Base-by-base conservation (phyloP, 768 basidiomycete species). In the Leccinum variicolor region DNA sequence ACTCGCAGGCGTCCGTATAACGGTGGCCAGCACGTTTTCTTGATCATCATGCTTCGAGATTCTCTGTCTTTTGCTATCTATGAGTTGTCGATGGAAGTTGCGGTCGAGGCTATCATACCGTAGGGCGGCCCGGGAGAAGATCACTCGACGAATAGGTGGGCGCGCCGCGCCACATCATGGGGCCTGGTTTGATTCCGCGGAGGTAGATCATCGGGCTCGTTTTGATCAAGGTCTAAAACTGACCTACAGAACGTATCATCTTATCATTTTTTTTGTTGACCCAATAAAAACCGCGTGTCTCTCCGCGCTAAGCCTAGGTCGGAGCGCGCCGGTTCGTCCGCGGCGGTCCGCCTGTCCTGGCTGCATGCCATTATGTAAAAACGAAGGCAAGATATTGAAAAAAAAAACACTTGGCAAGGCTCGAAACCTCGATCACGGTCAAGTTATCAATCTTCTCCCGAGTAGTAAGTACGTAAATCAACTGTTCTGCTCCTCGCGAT, bases 121-220 rank as follows among this genome's bases (percentile, higher is more conserved):
- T 55, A 54, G 52, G 23, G 49, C 57, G 46, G n/a, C n/a, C n/a
- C n/a, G n/a, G n/a, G 49, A 57, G 33, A 58, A 61, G 47, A 28
- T 21, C 33, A 52, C 13, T 26, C 54, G 45, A 34, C 49, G 47
- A 59, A 46, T 50, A 13, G 25, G 21, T 21, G 34, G n/a, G 19
- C 11, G 56, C 50, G n/a, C n/a, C n/a, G n/a, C 56, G 51, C 41
- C 29, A 23, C 23, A n/a, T n/a, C n/a, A n/a, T 23, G 23, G 29
- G 55, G 25, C 5, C 13, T 49, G 52, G 36, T 54, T 56, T 23
- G 55, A 60, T 58, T 60, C 69, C 69, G 69, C 69, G 68, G 68
- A 66, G 54, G 56, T 50, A 48, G 45, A 50, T 21, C n/a, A n/a
- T n/a, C n/a, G 14, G 48, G 55, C 19, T 36, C 26, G 23, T 31